Percentiles rank a stretch among this genome's conserved stretches.
Evolutionary conservation across 345 rosid species (phyloP).

Genomic region (Populus simonii): DNA sequence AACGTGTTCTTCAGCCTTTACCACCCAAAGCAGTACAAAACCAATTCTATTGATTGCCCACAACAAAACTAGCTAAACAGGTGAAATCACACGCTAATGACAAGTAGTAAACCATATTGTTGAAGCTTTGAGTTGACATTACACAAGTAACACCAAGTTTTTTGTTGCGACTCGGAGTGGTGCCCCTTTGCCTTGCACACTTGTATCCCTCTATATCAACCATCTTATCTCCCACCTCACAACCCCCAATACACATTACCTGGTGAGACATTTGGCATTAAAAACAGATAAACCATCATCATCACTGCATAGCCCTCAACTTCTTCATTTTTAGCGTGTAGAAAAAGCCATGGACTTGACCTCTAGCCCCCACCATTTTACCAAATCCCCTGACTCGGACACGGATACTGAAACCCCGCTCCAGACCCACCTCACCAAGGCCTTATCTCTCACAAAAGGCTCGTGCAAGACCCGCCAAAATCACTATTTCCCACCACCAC

Average conservation of each 20-base stretch:
- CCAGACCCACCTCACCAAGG: conserved; percentile 20
- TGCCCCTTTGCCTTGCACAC: background rate
- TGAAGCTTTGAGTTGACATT: background rate
- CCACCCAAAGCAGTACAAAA: background rate
- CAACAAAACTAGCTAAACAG: background rate
- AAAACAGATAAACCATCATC: background rate
- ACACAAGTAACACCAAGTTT: background rate
- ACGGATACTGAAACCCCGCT: conserved; percentile 24
- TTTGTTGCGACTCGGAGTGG: background rate
- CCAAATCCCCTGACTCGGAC: conserved; percentile 16
- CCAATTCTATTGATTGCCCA: background rate
- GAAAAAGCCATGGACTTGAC: conserved; percentile 17
- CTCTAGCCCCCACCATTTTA: background rate
- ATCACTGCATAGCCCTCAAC: background rate
- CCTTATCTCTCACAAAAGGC: conserved; percentile 19
- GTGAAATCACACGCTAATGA: background rate
- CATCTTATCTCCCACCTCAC: background rate
- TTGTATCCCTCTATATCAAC: conserved; percentile 2
- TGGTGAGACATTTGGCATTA: background rate
- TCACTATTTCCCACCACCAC: conserved; percentile 1
- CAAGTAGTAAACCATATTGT: background rate
- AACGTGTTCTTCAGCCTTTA: background rate
- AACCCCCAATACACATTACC: background rate
- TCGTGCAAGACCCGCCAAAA: background rate
- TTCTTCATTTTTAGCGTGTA: background rate